Percentiles rank a stretch among this genome's conserved stretches.
phyloP scores from a whole-genome alignment of 2,329 filamentous ascomycete genomes.

The Colletotrichum acutatum region DNA sequence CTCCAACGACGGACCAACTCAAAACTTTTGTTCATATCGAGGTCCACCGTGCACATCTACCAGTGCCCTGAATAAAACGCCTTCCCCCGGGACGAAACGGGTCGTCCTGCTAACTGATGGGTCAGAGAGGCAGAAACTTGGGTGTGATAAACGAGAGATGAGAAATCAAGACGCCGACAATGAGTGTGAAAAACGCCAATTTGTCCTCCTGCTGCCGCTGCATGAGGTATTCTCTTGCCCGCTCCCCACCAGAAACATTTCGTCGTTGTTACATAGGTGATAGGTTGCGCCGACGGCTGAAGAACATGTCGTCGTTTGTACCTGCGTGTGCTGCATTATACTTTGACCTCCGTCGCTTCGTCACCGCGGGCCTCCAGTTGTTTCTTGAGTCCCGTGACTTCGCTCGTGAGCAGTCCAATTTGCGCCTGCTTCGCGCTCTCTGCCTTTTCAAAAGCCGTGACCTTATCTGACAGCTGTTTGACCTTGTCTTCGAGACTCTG shows the following conservation, averaged over 20 bases:
- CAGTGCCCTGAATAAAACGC: slow-evolving; percentile 29
- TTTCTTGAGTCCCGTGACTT: slow-evolving; percentile 47
- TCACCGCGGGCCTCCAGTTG: slow-evolving; percentile 42
- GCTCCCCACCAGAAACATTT: slow-evolving; percentile 23
- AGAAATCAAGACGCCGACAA: slow-evolving; percentile 34
- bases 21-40: slow-evolving; percentile 32
- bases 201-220: slow-evolving; percentile 23
- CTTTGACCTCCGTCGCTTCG: slow-evolving; percentile 24
- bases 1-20: not conserved
- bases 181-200: slow-evolving; percentile 37
- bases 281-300: slow-evolving; percentile 22
- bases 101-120: slow-evolving; percentile 22
- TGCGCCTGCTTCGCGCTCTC: slow-evolving; percentile 51
- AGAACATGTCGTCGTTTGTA: slow-evolving; percentile 5
- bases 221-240: slow-evolving; percentile 16
- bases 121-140: slow-evolving; percentile 4
- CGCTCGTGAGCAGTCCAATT: slow-evolving; percentile 47
- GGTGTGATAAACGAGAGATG: slow-evolving; percentile 28
- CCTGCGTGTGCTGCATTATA: slow-evolving; percentile 19
- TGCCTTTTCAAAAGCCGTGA: slow-evolving; percentile 50
- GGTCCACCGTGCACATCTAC: slow-evolving; percentile 24
- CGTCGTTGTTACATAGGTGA: slow-evolving; percentile 37
- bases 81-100: slow-evolving; percentile 10
- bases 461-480: slow-evolving; percentile 56
- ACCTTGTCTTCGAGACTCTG: slow-evolving; percentile 73